Conservation (phyloP, 352 stramenopile species). For the Phytophthora pluvialis region DNA sequence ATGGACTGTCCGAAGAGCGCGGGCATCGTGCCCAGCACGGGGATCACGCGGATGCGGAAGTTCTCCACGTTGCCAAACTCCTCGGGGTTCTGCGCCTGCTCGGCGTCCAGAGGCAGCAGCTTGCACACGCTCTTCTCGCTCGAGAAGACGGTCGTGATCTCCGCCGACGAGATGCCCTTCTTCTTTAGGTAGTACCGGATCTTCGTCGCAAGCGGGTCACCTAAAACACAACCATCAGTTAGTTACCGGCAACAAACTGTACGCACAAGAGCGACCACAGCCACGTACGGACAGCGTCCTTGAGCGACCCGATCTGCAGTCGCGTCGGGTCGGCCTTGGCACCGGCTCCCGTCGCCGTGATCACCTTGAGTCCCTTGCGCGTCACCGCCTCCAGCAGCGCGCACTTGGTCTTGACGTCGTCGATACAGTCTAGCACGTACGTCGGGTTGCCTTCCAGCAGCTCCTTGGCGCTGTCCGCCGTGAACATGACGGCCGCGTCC, state of each 20-base stretch:
- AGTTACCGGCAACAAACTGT: background rate
- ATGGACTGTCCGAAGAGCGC: constrained; percentile 98
- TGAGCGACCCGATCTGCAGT: constrained; percentile 96
- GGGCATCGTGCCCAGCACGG: constrained; percentile 94
- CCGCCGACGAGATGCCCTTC: constrained; percentile 62
- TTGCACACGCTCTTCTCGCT: constrained; percentile 97
- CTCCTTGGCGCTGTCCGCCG: constrained; percentile 68
- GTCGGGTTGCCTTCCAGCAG: constrained; percentile 89
- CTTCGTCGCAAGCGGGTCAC: constrained; percentile 96
- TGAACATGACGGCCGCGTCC: constrained; percentile 92
- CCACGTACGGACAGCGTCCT: constrained; percentile 87
- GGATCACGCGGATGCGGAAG: constrained; percentile 96
- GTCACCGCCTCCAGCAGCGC: constrained; percentile 93
- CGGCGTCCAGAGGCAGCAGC: constrained; percentile 94
- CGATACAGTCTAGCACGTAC: constrained; percentile 98
- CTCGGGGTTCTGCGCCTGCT: constrained; percentile 86
- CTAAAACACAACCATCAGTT: constrained; percentile 29
- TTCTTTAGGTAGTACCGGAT: constrained; percentile 95
- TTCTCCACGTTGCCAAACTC: constrained; percentile 97
- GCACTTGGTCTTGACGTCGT: constrained; percentile 98
- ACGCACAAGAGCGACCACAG: constrained; percentile 1
- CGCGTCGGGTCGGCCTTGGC: constrained; percentile 97
- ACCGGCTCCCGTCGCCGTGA: constrained; percentile 92
- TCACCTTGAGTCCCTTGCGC: constrained; percentile 77
- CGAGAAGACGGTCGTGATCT: constrained; percentile 92